Base-by-base conservation (phyloP, 306 rosid genomes). In the Cucurbita pepo region DNA sequence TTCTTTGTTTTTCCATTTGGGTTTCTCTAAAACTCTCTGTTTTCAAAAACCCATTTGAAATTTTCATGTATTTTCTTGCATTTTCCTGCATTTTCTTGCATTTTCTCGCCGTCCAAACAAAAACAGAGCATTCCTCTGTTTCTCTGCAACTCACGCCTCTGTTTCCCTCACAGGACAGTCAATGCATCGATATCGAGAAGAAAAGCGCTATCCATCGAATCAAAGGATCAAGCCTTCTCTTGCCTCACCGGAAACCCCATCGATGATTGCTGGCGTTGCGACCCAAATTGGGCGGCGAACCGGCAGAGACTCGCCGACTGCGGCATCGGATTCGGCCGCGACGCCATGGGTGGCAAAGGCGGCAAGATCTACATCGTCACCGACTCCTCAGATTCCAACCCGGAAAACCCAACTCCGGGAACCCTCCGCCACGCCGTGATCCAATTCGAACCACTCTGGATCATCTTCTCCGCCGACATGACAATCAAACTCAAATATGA, bases 211-310 rank as follows among this genome's bases (percentile, higher is more conserved):
- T 58, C 81, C 12, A 3, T 73, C 37, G 47, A 74, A 64, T 58
- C 40, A 0, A 86, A 86, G 57, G 85, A 77, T 48, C 82, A 85
- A 73, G 4, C 63, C 0, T 6, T 40, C 8, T 9, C 51, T 3
- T 89, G 95, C 56, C 72, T 86, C 51, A 83, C 91, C 18, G 95
- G 95, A 0, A 89, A 89, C 52, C 95, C 95, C 5, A 65, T 89
- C 4, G 95, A 89, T 67, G 95, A 89, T 56, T 89, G 95, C 76
- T 89, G 95, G 95, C 79, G 88, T 0, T 89, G 95, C 85, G 95
- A 89, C 80, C 70, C 83, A 0, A 76, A 86, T 80, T 89, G 95
- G 95, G 72, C 75, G 1, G 55, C 79, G 0, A 85, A 86, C 74
- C 88, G 95, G 0, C 87, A 86, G 71, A 78, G 40, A 40, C 82